A percentile compares a stretch with the other conserved stretches of the same genome.
Evolutionary conservation across 2,329 filamentous ascomycete species (phyloP).

Genomic region (Alternaria sp.): DNA sequence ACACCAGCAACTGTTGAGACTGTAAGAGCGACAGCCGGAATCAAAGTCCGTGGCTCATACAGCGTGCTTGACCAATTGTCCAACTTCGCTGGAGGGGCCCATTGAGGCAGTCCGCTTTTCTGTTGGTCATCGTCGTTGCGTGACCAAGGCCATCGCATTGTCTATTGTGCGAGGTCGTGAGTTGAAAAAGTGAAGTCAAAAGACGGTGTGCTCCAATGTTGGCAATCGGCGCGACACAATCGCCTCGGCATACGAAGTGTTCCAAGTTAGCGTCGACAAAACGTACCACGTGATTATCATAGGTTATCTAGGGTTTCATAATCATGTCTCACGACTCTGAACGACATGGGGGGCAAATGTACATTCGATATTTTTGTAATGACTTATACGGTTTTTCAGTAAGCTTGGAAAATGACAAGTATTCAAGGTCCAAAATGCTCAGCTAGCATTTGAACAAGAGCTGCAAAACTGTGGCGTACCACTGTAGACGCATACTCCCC

Average conservation of each 20-base stretch:
- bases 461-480: not conserved
- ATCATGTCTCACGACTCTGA: not conserved
- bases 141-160: conserved; percentile 55
- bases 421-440: not conserved
- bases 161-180: conserved; percentile 38
- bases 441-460: not conserved
- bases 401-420: not conserved
- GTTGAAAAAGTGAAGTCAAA: conserved; percentile 10
- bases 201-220: conserved; percentile 6
- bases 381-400: not conserved
- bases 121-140: conserved; percentile 43
- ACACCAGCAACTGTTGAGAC: conserved; percentile 63
- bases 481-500: not conserved
- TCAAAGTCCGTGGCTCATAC: conserved; percentile 63
- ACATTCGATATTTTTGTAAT: not conserved
- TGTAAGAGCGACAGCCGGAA: conserved; percentile 64
- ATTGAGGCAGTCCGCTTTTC: conserved; percentile 35
- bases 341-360: not conserved
- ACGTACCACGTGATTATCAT: not conserved
- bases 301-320: not conserved
- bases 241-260: conserved; percentile 1
- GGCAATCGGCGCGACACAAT: conserved; percentile 1
- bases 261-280: not conserved
- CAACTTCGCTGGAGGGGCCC: conserved; percentile 47
- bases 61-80: conserved; percentile 63